These are phyloP conservation scores for Quercus suber DNA, from an alignment of 306 rosid genomes.

Conservation along the genomic window DNA sequence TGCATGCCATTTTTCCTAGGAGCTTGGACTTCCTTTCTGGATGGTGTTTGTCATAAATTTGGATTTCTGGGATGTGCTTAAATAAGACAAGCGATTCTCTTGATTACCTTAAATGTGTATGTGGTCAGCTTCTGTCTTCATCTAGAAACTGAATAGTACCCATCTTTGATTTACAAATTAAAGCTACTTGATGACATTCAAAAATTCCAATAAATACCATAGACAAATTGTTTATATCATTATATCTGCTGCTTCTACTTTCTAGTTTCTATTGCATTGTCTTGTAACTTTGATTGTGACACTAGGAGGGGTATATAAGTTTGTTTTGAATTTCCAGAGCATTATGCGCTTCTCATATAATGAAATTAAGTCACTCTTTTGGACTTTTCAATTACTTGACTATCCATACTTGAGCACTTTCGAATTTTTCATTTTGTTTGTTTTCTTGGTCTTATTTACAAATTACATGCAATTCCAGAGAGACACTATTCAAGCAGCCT, in stretches of 20 bases:
- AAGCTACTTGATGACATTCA: background rate
- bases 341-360: no score
- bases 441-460: conserved; percentile 7
- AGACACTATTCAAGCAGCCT: conserved; percentile 63
- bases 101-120: background rate
- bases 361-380: background rate
- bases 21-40: background rate
- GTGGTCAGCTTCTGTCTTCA: background rate
- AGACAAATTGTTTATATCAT: background rate
- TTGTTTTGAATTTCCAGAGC: background rate
- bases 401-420: background rate
- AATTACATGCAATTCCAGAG: conserved; percentile 46
- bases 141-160: background rate
- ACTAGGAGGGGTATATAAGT: background rate
- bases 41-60: background rate
- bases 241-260: background rate
- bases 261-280: background rate
- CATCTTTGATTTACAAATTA: background rate
- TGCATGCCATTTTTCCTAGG: background rate
- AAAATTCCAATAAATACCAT: background rate
- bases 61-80: background rate
- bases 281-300: background rate
- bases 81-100: background rate
- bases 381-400: background rate
- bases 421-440: background rate